Evolutionary conservation across 2,329 filamentous ascomycete genomes (phyloP).

Genomic region (Trichoderma cornu-damae): DNA sequence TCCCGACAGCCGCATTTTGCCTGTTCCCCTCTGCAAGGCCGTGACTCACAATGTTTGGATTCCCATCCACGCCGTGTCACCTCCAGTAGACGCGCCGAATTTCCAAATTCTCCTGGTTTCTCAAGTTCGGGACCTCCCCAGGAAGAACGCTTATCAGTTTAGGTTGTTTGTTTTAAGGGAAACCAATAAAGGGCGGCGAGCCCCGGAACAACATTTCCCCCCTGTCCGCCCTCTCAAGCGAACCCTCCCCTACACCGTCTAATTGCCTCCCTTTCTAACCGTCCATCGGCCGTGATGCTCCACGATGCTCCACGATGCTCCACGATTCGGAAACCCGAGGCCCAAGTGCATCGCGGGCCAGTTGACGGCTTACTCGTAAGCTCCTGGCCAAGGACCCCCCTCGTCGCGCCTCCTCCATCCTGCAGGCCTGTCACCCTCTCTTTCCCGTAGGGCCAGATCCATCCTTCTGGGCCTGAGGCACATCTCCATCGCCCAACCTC

Average conservation of each 20-base stretch:
- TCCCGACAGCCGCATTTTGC: background rate
- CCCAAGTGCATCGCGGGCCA: background rate
- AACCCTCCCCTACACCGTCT: slow-evolving; percentile 14
- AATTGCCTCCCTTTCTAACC: background rate
- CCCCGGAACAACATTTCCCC: slow-evolving; percentile 8
- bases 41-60: background rate
- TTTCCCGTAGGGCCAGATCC: background rate
- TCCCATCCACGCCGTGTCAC: background rate
- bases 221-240: background rate
- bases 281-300: slow-evolving; percentile 15
- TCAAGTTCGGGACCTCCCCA: no score
- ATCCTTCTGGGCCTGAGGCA: slow-evolving; percentile 7
- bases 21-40: background rate
- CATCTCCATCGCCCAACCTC: slow-evolving; percentile 1
- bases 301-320: slow-evolving; percentile 17
- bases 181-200: no score
- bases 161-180: no score
- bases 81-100: no score
- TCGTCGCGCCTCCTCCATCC: background rate
- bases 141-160: no score
- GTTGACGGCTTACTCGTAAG: background rate
- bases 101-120: no score
- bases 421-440: no score
- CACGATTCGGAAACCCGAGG: slow-evolving; percentile 12
- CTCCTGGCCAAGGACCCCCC: background rate